These are phyloP conservation scores for Aspergillus texensis DNA, from an alignment of 2,329 filamentous ascomycete species.

Conservation along the genomic window DNA sequence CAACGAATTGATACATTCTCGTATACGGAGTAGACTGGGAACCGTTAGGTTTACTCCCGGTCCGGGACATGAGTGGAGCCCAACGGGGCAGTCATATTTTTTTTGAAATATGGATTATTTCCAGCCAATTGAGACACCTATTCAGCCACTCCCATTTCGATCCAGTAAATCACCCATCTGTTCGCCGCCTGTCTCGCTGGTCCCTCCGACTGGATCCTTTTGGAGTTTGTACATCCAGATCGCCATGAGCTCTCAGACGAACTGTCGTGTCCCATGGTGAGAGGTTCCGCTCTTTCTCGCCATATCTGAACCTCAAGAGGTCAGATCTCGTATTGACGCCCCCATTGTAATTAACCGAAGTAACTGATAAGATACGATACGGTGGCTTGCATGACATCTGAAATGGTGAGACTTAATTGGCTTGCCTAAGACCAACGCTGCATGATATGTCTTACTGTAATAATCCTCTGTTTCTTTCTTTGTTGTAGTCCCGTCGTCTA, in stretches of 20 bases:
- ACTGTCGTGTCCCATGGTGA: not conserved
- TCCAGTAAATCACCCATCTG: not conserved
- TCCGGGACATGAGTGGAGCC: not conserved
- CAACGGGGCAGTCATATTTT: not conserved
- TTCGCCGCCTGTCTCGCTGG: not conserved
- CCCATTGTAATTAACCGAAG: not conserved
- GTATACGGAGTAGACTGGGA: not conserved
- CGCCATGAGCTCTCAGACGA: not conserved
- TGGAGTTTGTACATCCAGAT: not conserved
- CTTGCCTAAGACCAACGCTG: not conserved
- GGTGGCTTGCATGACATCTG: not conserved
- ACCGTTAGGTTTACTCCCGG: constrained; percentile 1
- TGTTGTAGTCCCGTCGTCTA: not conserved
- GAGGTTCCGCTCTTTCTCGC: not conserved
- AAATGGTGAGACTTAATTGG: not conserved
- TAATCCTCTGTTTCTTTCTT: not conserved
- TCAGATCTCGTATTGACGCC: not conserved
- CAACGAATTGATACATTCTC: not conserved
- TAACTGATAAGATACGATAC: not conserved
- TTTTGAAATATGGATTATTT: not conserved
- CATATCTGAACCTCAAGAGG: not conserved
- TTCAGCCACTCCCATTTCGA: not conserved
- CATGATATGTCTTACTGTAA: constrained; percentile 7
- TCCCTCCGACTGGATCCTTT: not conserved
- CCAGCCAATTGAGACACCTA: not conserved